phyloP scores from a whole-genome alignment of 75 land plant species.

The Isoetes taiwanensis region DNA sequence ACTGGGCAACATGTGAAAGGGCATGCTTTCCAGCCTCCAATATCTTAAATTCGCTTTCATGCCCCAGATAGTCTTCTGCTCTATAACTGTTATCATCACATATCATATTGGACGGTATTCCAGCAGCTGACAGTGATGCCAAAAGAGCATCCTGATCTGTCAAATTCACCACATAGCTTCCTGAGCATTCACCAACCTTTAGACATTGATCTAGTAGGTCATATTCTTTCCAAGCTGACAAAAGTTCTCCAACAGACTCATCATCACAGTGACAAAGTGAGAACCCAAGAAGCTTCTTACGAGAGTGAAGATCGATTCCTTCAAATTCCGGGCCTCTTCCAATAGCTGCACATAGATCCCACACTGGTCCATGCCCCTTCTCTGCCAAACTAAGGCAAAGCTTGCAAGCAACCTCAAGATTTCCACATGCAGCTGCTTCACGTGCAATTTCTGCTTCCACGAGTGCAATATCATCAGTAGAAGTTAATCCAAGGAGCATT shows the following conservation, averaged over 20 bases:
- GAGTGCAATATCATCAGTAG: constrained; percentile 47
- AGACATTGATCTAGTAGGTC: constrained; percentile 53
- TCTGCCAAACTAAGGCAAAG: constrained; percentile 66
- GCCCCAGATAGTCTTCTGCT: constrained; percentile 7
- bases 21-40: constrained; percentile 9
- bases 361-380: constrained; percentile 69
- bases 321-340: constrained; percentile 81
- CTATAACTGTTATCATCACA: background rate
- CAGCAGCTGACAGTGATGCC: constrained; percentile 18
- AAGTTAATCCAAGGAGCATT: constrained; percentile 70
- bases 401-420: constrained; percentile 71
- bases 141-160: constrained; percentile 23
- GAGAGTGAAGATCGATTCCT: constrained; percentile 45
- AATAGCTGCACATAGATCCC: constrained; percentile 95
- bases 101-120: background rate
- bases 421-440: constrained; percentile 90
- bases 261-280: constrained; percentile 92
- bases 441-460: constrained; percentile 89
- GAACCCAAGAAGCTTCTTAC: constrained; percentile 77
- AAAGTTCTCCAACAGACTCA: constrained; percentile 72
- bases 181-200: constrained; percentile 20
- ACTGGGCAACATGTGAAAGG: constrained; percentile 39
- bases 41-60: background rate
- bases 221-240: constrained; percentile 83
- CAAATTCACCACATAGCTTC: constrained; percentile 20